A percentile compares a stretch with the other conserved stretches of the same genome.
These are phyloP conservation scores for Cornus controversa DNA, from an alignment of 148 eudicot genomes.

Conservation along the genomic window DNA sequence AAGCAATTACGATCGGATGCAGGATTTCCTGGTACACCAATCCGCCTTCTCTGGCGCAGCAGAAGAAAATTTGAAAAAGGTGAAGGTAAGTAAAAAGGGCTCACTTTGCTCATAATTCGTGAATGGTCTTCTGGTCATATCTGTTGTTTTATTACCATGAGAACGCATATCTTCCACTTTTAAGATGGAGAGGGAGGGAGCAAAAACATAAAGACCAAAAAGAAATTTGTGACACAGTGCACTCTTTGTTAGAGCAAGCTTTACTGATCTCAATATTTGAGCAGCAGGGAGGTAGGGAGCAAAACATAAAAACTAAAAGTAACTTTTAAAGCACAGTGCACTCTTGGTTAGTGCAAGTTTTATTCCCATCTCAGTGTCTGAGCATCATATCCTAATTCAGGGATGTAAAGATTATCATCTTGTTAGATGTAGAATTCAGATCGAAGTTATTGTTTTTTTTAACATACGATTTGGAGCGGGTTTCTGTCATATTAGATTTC, in stretches of 20 bases:
- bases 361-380: too few species aligned
- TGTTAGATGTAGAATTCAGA: too few species aligned
- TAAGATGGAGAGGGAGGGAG: not conserved
- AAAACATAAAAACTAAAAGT: too few species aligned
- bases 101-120: not conserved
- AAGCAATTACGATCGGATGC: constrained; percentile 91
- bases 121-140: not conserved
- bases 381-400: too few species aligned
- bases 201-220: too few species aligned
- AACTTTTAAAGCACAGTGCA: not conserved
- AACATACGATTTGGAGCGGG: too few species aligned
- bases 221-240: too few species aligned
- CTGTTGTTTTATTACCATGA: not conserved
- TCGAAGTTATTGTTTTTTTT: too few species aligned
- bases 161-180: not conserved
- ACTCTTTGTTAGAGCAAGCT: not conserved
- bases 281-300: too few species aligned
- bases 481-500: too few species aligned
- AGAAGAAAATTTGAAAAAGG: constrained; percentile 61
- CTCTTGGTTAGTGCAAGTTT: not conserved
- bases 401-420: too few species aligned
- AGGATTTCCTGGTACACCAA: constrained; percentile 89
- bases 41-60: constrained; percentile 98
- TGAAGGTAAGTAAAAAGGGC: constrained; percentile 36
- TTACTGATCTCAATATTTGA: not conserved